Conservation (phyloP, 495 filamentous ascomycete species). For the Antarctomyces pellizariae region DNA sequence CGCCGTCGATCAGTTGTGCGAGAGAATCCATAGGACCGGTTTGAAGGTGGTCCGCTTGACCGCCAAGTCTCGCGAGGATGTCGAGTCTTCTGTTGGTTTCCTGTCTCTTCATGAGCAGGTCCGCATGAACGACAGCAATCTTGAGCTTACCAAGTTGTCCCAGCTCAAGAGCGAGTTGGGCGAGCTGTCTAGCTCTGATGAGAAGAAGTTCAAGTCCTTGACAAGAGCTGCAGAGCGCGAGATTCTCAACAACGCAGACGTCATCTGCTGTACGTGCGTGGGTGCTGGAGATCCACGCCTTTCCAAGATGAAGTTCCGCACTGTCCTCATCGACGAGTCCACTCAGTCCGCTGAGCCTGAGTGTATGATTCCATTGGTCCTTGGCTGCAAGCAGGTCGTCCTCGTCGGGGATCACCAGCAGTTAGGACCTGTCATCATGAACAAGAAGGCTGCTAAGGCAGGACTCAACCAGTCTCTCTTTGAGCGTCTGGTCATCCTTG, state of each 20-base stretch:
- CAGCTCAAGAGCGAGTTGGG: constrained; percentile 81
- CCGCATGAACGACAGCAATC: constrained; percentile 87
- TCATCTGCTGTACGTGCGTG: constrained; percentile 98
- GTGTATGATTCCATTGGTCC: constrained; percentile 94
- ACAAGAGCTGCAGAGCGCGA: constrained; percentile 87
- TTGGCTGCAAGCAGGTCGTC: constrained; percentile 96
- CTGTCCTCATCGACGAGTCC: constrained; percentile 92
- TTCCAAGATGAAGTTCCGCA: constrained; percentile 91
- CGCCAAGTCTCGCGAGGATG: constrained; percentile 94
- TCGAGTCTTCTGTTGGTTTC: constrained; percentile 88
- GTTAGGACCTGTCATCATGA: constrained; percentile 97
- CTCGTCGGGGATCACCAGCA: constrained; percentile 97
- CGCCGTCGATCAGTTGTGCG: constrained; percentile 93
- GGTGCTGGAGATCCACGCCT: constrained; percentile 91
- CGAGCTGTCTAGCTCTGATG: constrained; percentile 84
- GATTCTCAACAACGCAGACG: constrained; percentile 86
- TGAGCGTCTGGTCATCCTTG: constrained; percentile 82
- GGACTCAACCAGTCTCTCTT: constrained; percentile 95
- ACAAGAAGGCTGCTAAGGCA: constrained; percentile 97
- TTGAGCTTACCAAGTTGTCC: constrained; percentile 73
- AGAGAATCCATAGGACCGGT: constrained; percentile 85
- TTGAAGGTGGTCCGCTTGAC: constrained; percentile 96
- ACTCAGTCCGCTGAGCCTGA: constrained; percentile 98
- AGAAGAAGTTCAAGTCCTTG: constrained; percentile 92
- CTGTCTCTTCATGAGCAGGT: constrained; percentile 93